Conservation (phyloP, 2,329 filamentous ascomycete genomes). For the Lasiodiplodia citricola region DNA sequence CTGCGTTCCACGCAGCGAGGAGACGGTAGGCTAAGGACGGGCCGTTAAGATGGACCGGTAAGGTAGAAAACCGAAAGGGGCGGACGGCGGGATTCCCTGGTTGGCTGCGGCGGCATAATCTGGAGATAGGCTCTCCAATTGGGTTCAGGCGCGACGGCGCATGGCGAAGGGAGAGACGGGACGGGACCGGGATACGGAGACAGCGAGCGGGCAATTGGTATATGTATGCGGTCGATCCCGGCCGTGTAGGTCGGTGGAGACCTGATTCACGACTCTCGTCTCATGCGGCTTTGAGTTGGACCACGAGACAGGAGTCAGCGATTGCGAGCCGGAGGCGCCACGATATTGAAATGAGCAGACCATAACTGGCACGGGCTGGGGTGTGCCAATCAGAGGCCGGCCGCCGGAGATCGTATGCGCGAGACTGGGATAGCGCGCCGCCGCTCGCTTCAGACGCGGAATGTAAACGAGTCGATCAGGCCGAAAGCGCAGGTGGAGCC, state of each 20-base stretch:
- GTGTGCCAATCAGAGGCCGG: constrained; percentile 5
- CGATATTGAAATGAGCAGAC: constrained; percentile 25
- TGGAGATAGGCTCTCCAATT: constrained; percentile 18
- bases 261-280: constrained; percentile 7
- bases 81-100: background rate
- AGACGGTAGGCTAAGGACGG: background rate
- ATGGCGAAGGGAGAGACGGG: constrained; percentile 9
- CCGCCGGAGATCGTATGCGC: background rate
- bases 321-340: constrained; percentile 21
- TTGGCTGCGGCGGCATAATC: constrained; percentile 13
- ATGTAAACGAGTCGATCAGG: constrained; percentile 21
- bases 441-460: constrained; percentile 16
- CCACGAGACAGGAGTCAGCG: constrained; percentile 21
- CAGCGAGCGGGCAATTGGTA: constrained; percentile 13
- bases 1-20: background rate
- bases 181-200: background rate
- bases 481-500: constrained; percentile 7
- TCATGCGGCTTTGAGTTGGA: background rate
- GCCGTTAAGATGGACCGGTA: constrained; percentile 8
- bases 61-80: background rate
- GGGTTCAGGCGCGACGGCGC: constrained; percentile 19
- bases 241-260: background rate
- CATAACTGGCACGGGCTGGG: constrained; percentile 7
- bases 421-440: constrained; percentile 7
- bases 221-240: constrained; percentile 21